Conservation (phyloP, 2,329 filamentous ascomycete species). For the Sporothrix protearum region DNA sequence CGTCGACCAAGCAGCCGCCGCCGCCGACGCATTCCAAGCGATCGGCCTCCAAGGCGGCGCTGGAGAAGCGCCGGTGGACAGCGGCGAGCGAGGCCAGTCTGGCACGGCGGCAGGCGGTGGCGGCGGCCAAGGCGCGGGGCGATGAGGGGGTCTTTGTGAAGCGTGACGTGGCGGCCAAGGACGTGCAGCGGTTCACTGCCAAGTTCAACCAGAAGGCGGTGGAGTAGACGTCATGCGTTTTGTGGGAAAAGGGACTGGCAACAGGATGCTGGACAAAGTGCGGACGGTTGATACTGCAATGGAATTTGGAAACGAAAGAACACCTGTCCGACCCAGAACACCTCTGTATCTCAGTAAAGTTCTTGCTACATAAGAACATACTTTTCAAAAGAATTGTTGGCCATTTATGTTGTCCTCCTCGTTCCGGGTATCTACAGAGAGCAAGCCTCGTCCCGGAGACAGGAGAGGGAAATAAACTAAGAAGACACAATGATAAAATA, state of each 20-base stretch:
- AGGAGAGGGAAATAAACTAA: not conserved
- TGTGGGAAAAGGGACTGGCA: too few species aligned
- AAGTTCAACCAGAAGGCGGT: constrained; percentile 24
- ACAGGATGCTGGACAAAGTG: too few species aligned
- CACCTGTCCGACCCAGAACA: not conserved
- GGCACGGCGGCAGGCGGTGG: constrained; percentile 9
- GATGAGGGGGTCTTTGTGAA: not conserved
- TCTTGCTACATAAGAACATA: not conserved
- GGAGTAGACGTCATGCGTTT: constrained; percentile 6
- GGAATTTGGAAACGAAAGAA: not conserved
- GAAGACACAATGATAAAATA: too few species aligned
- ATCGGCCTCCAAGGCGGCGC: not conserved
- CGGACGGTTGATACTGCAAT: not conserved
- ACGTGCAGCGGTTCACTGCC: constrained; percentile 16
- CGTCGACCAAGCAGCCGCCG: constrained; percentile 3
- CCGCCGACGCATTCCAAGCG: not conserved
- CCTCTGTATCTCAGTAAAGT: not conserved
- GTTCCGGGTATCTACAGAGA: not conserved
- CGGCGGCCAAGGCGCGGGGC: constrained; percentile 1
- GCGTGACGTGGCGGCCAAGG: not conserved
- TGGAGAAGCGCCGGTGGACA: not conserved
- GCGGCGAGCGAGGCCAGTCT: constrained; percentile 13
- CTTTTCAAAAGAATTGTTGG: not conserved
- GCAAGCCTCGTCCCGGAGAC: not conserved
- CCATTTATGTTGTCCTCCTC: not conserved